phyloP scores from a whole-genome alignment of 2,329 filamentous ascomycete genomes.

The Neopestalotiopsis sp. region DNA sequence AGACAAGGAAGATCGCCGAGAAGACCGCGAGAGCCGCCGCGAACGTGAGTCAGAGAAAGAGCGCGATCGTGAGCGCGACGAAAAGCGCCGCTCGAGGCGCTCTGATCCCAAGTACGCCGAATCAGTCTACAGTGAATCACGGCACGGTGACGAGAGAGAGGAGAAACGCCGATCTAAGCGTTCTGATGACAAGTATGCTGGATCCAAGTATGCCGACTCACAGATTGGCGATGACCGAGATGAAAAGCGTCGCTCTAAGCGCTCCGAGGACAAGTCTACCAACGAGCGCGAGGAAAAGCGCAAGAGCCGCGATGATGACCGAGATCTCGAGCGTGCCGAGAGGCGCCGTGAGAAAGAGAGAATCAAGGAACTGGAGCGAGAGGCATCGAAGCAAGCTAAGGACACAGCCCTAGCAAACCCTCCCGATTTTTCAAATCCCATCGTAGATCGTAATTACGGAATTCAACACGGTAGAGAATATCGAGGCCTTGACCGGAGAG shows the following conservation, averaged over 20 bases:
- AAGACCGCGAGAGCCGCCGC: constrained; percentile 31
- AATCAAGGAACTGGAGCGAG: constrained; percentile 22
- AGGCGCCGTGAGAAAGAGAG: constrained; percentile 31
- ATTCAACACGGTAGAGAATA: constrained; percentile 37
- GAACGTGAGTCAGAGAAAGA: constrained; percentile 34
- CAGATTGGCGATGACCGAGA: constrained; percentile 24
- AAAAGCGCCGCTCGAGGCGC: constrained; percentile 23
- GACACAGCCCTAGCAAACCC: constrained; percentile 27
- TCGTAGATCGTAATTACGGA: constrained; percentile 34
- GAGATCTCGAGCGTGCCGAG: constrained; percentile 28
- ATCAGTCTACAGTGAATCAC: not conserved
- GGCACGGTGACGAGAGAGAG: constrained; percentile 32
- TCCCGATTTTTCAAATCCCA: constrained; percentile 29
- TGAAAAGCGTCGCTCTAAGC: constrained; percentile 34
- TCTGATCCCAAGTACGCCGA: constrained; percentile 22
- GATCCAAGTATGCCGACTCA: not conserved
- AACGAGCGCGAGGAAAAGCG: constrained; percentile 32
- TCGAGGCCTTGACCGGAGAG: constrained; percentile 25
- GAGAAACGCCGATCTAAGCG: constrained; percentile 24
- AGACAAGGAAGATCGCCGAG: constrained; percentile 32
- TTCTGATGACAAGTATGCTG: constrained; percentile 22
- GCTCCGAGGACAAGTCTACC: constrained; percentile 23
- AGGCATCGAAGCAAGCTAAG: constrained; percentile 28
- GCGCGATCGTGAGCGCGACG: constrained; percentile 33
- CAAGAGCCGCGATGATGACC: constrained; percentile 35